Base-by-base conservation (phyloP, 176 grass and related monocot species). In the Chloris gayana region DNA sequence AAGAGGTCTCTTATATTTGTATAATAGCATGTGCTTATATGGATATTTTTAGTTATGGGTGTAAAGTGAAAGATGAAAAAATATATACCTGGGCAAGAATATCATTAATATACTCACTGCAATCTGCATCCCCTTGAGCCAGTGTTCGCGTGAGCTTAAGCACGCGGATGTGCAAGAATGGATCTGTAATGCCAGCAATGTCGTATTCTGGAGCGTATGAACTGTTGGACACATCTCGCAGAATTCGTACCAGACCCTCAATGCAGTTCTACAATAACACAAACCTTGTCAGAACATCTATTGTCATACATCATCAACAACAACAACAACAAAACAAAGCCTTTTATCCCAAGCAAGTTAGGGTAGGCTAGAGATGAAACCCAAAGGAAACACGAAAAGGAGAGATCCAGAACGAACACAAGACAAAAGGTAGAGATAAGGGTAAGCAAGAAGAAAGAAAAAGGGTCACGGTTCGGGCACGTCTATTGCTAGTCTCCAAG, bases 151-250 rank as follows among this genome's bases (percentile, higher is more conserved):
- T 87, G 47, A 99, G 84, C 74, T 89, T 99, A 83, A 99, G 97
- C 35, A 91, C 91, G 51, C 90, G 91, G 56, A 99, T 93, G 72
- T 99, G 97, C 77, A 99, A 89, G 87, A 99, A 99, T 18, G 97
- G 93, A 82, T 99, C 97, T 33, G 90, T 99, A 70, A 99, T 99
- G 70, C 97, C 97, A 75, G 90, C 84, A 70, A 99, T 89, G 38
- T 99, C 93, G 67, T 99, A 99, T 51, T 99, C 97, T 69, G 97
- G 97, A 82, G 97, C 93, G 88, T 99, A 99, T 22, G 92, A 88
- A 83, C 97, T 99, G 80, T 96, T 99, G 79, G 93, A 96, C 19
- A 99, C 91, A 67, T 99, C 97, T 86, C 81, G 90, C 65, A 99
- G 70, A 90, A 99, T 96, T 73, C 92, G 78, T 64, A 99, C 87